phyloP scores from a whole-genome alignment of 2,329 filamentous ascomycete species.

The Alternaria sp. region DNA sequence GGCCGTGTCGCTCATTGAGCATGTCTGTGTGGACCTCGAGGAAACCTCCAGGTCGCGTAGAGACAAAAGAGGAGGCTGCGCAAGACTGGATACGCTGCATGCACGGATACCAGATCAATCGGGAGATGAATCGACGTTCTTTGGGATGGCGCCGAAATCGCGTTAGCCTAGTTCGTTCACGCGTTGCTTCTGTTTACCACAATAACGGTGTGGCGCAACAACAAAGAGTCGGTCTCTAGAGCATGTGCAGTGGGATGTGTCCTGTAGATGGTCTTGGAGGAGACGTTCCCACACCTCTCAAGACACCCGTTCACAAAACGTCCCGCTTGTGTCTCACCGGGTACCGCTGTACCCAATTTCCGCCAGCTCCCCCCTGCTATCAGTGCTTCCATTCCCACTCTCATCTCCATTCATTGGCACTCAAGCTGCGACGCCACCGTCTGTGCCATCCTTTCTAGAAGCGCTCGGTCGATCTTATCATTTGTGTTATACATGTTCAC shows the following conservation, averaged over 20 bases:
- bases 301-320: slow-evolving; percentile 13
- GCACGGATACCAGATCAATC: slow-evolving; percentile 21
- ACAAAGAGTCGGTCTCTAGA: neutral
- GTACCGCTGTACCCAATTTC: slow-evolving; percentile 20
- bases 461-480: slow-evolving; percentile 5
- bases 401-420: slow-evolving; percentile 2
- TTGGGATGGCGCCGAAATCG: slow-evolving; percentile 12
- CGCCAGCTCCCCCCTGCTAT: slow-evolving; percentile 19
- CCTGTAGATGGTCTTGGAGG: neutral
- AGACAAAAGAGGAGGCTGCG: slow-evolving; percentile 24
- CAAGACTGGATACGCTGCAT: slow-evolving; percentile 24
- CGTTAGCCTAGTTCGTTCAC: slow-evolving; percentile 10
- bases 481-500: slow-evolving; percentile 13
- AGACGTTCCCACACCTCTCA: slow-evolving; percentile 7
- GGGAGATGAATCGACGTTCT: slow-evolving; percentile 24
- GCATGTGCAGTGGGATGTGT: slow-evolving; percentile 2
- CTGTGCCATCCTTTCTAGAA: slow-evolving; percentile 9
- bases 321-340: slow-evolving; percentile 18
- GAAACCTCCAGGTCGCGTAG: slow-evolving; percentile 29
- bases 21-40: slow-evolving; percentile 30
- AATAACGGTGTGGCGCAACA: slow-evolving; percentile 11
- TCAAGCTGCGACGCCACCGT: slow-evolving; percentile 12
- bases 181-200: slow-evolving; percentile 17
- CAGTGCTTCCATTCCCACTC: slow-evolving; percentile 15
- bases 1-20: slow-evolving; percentile 37